A percentile compares a stretch with the other conserved stretches of the same genome.
Conservation (phyloP, 176 grass and related monocot species). For the Rhynchospora pubera region DNA sequence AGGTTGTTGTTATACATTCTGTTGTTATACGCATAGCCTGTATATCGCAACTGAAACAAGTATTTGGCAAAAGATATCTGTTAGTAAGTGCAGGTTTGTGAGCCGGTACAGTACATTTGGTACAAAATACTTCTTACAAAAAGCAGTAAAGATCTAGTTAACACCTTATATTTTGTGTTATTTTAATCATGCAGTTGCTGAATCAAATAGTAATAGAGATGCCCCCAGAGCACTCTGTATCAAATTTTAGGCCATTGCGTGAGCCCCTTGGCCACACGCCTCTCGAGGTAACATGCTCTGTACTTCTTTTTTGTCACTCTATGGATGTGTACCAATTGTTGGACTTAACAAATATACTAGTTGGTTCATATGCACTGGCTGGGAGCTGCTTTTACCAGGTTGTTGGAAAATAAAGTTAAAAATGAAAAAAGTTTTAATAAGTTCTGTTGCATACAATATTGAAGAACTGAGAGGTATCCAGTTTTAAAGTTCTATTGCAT, state of each 20-base stretch:
- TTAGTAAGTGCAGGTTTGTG: neutral
- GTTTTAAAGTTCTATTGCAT: neutral
- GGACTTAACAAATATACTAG: neutral
- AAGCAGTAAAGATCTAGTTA: neutral
- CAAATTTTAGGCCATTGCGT: constrained; percentile 66
- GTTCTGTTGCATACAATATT: neutral
- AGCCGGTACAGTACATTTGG: neutral
- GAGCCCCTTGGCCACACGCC: constrained; percentile 92
- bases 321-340: constrained; percentile 14
- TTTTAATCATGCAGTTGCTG: constrained; percentile 56
- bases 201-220: constrained; percentile 97
- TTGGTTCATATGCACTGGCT: neutral
- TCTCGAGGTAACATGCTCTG: constrained; percentile 62
- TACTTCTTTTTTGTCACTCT: neutral
- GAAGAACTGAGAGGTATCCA: neutral
- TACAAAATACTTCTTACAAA: neutral
- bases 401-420: neutral
- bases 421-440: neutral
- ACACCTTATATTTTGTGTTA: neutral
- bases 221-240: constrained; percentile 73
- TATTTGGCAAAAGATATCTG: neutral
- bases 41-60: neutral
- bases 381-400: neutral
- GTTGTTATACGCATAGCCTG: neutral
- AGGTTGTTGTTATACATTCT: neutral